Percentiles rank a stretch among this genome's conserved stretches.
These are phyloP conservation scores for Phytophthora vignae DNA, from an alignment of 352 stramenopile species.

Conservation along the genomic window DNA sequence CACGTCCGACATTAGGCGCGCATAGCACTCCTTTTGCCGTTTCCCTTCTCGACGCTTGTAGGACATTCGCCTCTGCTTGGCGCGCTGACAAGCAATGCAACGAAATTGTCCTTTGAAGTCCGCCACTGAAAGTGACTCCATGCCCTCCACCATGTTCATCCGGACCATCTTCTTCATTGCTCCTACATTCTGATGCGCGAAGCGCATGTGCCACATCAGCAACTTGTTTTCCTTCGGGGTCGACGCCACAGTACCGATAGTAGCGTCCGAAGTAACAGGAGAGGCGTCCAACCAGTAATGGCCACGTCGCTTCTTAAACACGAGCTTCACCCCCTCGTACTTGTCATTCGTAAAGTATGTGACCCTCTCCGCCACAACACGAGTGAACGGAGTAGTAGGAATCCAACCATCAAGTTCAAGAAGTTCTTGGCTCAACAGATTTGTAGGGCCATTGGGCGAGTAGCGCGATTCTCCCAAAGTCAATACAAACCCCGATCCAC, in stretches of 20 bases:
- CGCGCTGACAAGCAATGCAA: background rate
- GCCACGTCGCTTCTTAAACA: background rate
- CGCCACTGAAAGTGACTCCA: background rate
- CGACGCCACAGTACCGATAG: too few relatives aligned
- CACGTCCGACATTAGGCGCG: background rate
- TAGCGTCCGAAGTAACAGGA: background rate
- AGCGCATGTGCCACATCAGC: slow-evolving; percentile 4
- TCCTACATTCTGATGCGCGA: background rate
- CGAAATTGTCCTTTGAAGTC: background rate
- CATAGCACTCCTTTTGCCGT: background rate
- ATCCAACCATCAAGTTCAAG: background rate
- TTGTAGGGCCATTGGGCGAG: background rate
- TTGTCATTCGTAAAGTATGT: background rate
- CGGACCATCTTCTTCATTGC: slow-evolving; percentile 1
- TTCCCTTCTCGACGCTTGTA: background rate
- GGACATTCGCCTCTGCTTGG: slow-evolving; percentile 1
- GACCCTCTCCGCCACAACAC: too few relatives aligned
- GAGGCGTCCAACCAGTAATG: background rate
- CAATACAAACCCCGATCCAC: background rate
- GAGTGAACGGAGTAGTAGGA: background rate
- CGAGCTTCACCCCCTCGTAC: background rate
- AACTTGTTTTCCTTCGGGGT: background rate
- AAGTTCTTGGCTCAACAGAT: background rate
- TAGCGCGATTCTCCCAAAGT: background rate
- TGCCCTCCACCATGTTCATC: background rate